These are phyloP conservation scores for Geotrichum restrictum DNA, from an alignment of 1,139 yeast species.

Conservation along the genomic window DNA sequence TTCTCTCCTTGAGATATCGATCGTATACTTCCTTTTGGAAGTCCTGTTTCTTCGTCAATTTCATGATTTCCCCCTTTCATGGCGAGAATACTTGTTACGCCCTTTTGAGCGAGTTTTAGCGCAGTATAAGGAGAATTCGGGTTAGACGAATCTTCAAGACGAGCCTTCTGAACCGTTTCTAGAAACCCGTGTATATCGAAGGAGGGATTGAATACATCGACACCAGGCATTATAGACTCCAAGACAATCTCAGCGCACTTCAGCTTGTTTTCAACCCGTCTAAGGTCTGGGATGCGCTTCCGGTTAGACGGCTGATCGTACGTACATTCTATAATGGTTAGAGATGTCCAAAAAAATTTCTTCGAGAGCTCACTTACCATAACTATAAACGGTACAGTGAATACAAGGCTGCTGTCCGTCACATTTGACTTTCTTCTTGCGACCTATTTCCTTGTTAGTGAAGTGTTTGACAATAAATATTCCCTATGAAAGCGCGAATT, in stretches of 20 bases:
- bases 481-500: not conserved
- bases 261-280: constrained; percentile 39
- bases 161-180: constrained; percentile 20
- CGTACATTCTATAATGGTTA: constrained; percentile 48
- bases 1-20: not conserved
- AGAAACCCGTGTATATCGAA: constrained; percentile 49
- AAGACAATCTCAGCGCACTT: constrained; percentile 40
- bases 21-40: constrained; percentile 18
- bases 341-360: not conserved
- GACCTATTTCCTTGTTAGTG: constrained; percentile 26
- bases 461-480: not conserved
- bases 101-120: constrained; percentile 15
- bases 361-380: constrained; percentile 58
- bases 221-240: constrained; percentile 47
- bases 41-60: constrained; percentile 21
- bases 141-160: constrained; percentile 11
- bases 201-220: constrained; percentile 48
- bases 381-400: constrained; percentile 84
- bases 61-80: constrained; percentile 15
- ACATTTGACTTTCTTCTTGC: constrained; percentile 74
- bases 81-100: constrained; percentile 9
- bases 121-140: constrained; percentile 13
- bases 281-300: constrained; percentile 43
- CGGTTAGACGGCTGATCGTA: constrained; percentile 74
- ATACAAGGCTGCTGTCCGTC: constrained; percentile 86